A percentile compares a stretch with the other conserved stretches of the same genome.
Evolutionary conservation across 2,329 filamentous ascomycete genomes (phyloP).

Genomic region (Fusarium sp.): DNA sequence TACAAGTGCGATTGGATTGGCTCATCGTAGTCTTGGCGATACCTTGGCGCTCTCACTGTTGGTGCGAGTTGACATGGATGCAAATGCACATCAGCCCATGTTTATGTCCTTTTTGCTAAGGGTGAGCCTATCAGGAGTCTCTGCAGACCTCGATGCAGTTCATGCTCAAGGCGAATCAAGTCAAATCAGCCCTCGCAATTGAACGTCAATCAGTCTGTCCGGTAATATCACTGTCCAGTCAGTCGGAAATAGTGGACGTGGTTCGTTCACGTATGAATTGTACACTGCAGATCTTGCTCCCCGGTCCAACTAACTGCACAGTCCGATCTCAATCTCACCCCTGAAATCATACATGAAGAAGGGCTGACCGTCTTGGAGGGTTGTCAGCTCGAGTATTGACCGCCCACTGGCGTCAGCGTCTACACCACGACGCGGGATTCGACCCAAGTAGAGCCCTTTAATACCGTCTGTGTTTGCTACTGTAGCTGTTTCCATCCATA

Average conservation of each 20-base stretch:
- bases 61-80: conserved; percentile 7
- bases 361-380: conserved; percentile 4
- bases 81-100: conserved; percentile 26
- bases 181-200: conserved; percentile 20
- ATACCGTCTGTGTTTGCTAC: background rate
- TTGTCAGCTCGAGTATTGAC: conserved; percentile 20
- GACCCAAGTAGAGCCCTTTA: background rate
- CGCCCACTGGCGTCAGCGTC: conserved; percentile 23
- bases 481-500: background rate
- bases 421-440: conserved; percentile 1
- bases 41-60: conserved; percentile 1
- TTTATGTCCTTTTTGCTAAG: background rate
- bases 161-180: background rate
- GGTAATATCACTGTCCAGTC: conserved; percentile 19
- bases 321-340: conserved; percentile 3
- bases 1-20: conserved; percentile 25
- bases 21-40: background rate
- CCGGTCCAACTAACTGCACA: background rate
- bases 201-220: conserved; percentile 9
- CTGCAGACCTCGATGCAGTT: conserved; percentile 13
- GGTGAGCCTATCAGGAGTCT: conserved; percentile 8
- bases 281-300: background rate
- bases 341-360: conserved; percentile 13
- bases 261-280: background rate
- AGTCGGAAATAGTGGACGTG: conserved; percentile 15